A percentile compares a stretch with the other conserved stretches of the same genome.
These are phyloP conservation scores for Escovopsis sp. DNA, from an alignment of 2,329 filamentous ascomycete species.

Conservation along the genomic window DNA sequence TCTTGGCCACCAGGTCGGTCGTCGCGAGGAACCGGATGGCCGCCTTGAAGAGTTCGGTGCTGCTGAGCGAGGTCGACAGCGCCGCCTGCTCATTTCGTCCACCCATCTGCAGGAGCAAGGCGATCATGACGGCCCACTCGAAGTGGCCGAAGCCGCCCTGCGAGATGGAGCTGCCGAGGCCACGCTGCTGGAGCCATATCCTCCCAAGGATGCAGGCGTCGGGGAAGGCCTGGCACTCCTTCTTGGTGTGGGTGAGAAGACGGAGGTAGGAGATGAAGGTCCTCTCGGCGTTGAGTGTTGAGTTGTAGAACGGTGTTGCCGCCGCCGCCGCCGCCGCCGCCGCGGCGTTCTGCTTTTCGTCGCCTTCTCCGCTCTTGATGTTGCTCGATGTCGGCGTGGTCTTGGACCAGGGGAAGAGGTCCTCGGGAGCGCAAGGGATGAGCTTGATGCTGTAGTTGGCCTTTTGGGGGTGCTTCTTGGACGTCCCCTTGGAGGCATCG, in stretches of 20 bases:
- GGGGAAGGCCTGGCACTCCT: slow-evolving; percentile 54
- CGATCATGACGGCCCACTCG: slow-evolving; percentile 73
- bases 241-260: slow-evolving; percentile 53
- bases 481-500: slow-evolving; percentile 7
- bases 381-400: slow-evolving; percentile 55
- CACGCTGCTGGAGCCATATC: slow-evolving; percentile 79
- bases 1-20: slow-evolving; percentile 55
- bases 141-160: slow-evolving; percentile 83
- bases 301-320: slow-evolving; percentile 77
- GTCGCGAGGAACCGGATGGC: slow-evolving; percentile 73
- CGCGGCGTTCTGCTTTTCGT: slow-evolving; percentile 29
- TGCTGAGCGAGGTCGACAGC: slow-evolving; percentile 68
- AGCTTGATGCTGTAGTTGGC: slow-evolving; percentile 52
- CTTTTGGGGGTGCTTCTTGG: slow-evolving; percentile 13
- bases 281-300: slow-evolving; percentile 63
- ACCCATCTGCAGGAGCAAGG: slow-evolving; percentile 65
- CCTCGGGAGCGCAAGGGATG: slow-evolving; percentile 55
- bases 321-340: slow-evolving; percentile 9
- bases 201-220: slow-evolving; percentile 78
- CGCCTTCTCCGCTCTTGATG: slow-evolving; percentile 39
- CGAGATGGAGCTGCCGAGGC: slow-evolving; percentile 54
- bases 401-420: slow-evolving; percentile 56
- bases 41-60: slow-evolving; percentile 89
- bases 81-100: slow-evolving; percentile 54
- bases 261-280: slow-evolving; percentile 62